These are phyloP conservation scores for Fragaria ananassa DNA, from an alignment of 306 rosid genomes.

Conservation along the genomic window DNA sequence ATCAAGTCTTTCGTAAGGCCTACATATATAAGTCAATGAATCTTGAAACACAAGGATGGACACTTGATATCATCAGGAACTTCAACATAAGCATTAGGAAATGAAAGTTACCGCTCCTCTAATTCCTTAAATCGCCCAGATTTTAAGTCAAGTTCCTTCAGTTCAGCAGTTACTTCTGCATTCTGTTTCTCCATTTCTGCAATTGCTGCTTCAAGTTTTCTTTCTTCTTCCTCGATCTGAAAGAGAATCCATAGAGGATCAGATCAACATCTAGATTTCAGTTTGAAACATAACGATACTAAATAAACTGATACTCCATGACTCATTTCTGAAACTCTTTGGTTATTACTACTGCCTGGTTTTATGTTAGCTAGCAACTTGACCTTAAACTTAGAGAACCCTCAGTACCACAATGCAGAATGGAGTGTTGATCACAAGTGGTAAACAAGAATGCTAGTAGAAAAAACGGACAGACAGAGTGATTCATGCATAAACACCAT, in stretches of 20 bases:
- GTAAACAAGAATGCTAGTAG: background rate
- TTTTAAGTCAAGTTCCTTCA: slow-evolving; percentile 74
- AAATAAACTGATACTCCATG: slow-evolving; percentile 11
- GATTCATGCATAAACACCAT: slow-evolving; percentile 20
- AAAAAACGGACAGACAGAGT: background rate
- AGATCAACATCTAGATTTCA: slow-evolving; percentile 27
- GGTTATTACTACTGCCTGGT: background rate
- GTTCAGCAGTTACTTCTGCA: slow-evolving; percentile 73
- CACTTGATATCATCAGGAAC: slow-evolving; percentile 20
- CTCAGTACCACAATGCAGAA: background rate
- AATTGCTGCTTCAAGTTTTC: slow-evolving; percentile 85
- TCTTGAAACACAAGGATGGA: background rate
- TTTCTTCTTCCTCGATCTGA: slow-evolving; percentile 91
- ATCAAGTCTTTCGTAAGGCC: slow-evolving; percentile 28
- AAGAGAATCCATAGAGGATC: slow-evolving; percentile 28
- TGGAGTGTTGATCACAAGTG: slow-evolving; percentile 7
- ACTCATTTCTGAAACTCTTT: background rate
- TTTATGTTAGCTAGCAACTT: background rate
- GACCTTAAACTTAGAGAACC: background rate
- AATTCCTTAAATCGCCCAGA: slow-evolving; percentile 74
- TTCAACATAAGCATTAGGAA: slow-evolving; percentile 15
- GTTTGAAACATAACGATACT: slow-evolving; percentile 21
- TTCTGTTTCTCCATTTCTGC: slow-evolving; percentile 76
- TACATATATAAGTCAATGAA: background rate
- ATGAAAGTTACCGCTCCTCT: slow-evolving; percentile 73